These are phyloP conservation scores for Yamadazyma atmosphaerica DNA, from an alignment of 1,139 yeast genomes.

Conservation along the genomic window DNA sequence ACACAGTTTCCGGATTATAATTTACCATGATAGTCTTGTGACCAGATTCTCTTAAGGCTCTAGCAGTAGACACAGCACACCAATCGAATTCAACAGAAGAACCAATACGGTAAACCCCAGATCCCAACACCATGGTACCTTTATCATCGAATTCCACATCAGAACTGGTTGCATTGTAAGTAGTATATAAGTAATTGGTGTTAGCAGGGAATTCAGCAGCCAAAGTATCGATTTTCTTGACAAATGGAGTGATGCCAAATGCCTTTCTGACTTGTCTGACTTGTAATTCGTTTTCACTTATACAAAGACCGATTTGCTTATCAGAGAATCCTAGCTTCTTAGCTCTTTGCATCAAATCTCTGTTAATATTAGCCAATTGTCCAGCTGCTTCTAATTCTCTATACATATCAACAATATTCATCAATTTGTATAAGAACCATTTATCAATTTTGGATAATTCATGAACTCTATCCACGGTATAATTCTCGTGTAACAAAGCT, in stretches of 20 bases:
- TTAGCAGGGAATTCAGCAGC: constrained; percentile 99
- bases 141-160: constrained; percentile 86
- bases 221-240: constrained; percentile 93
- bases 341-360: constrained; percentile 72
- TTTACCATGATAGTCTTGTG: constrained; percentile 93
- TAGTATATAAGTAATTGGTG: constrained; percentile 93
- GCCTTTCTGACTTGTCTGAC: constrained; percentile 79
- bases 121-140: constrained; percentile 93
- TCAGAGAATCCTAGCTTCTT: constrained; percentile 96
- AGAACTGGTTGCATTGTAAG: constrained; percentile 86
- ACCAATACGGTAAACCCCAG: constrained; percentile 98
- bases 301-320: constrained; percentile 81
- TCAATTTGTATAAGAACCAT: constrained; percentile 92
- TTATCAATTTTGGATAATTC: constrained; percentile 89
- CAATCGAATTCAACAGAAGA: constrained; percentile 98
- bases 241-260: constrained; percentile 85
- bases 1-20: constrained; percentile 97
- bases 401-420: constrained; percentile 89
- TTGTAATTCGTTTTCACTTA: constrained; percentile 68
- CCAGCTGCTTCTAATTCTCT: constrained; percentile 70
- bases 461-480: constrained; percentile 88
- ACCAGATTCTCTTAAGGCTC: constrained; percentile 86
- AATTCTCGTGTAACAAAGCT: constrained; percentile 86
- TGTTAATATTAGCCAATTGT: constrained; percentile 56
- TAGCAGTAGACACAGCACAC: constrained; percentile 98